These are phyloP conservation scores for Agarophyton chilense DNA, from an alignment of 23 red algal species.

Conservation along the genomic window DNA sequence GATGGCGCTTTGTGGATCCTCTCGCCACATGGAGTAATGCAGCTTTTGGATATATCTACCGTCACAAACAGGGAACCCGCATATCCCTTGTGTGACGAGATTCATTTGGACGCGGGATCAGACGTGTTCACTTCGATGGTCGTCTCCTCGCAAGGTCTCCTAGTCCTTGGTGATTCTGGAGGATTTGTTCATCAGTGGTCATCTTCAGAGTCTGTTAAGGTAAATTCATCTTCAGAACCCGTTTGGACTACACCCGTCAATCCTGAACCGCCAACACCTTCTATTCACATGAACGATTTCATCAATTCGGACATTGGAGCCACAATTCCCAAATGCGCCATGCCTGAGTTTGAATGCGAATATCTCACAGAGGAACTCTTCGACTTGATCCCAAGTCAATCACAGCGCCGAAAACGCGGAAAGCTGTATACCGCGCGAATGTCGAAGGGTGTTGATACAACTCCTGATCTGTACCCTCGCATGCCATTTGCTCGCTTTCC, in stretches of 20 bases:
- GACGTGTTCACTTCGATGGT: constrained; percentile 53
- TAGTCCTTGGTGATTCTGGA: constrained; percentile 61
- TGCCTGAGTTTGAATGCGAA: constrained; percentile 52
- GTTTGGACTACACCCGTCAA: constrained; percentile 45
- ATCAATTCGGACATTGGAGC: constrained; percentile 36
- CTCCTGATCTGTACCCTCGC: constrained; percentile 23
- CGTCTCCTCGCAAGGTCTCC: constrained; percentile 49
- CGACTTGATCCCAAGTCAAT: neutral
- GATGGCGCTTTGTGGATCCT: constrained; percentile 65
- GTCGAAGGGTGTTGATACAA: constrained; percentile 1
- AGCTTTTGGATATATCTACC: constrained; percentile 63
- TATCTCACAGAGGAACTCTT: constrained; percentile 64
- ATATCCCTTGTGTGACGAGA: constrained; percentile 48
- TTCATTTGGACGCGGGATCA: constrained; percentile 65
- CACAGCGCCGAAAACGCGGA: neutral
- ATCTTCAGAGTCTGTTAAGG: constrained; percentile 36
- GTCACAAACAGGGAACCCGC: constrained; percentile 21
- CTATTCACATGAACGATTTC: constrained; percentile 37
- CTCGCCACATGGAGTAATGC: constrained; percentile 37
- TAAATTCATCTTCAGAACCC: constrained; percentile 64
- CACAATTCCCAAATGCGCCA: constrained; percentile 64
- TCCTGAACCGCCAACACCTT: constrained; percentile 49
- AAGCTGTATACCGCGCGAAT: neutral
- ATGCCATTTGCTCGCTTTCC: constrained; percentile 65
- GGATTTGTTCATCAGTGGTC: constrained; percentile 83